Evolutionary conservation across 306 rosid genomes (phyloP), one percentile per base, ranked within the genome.

Genomic region (Pterocarpus santalinus): DNA sequence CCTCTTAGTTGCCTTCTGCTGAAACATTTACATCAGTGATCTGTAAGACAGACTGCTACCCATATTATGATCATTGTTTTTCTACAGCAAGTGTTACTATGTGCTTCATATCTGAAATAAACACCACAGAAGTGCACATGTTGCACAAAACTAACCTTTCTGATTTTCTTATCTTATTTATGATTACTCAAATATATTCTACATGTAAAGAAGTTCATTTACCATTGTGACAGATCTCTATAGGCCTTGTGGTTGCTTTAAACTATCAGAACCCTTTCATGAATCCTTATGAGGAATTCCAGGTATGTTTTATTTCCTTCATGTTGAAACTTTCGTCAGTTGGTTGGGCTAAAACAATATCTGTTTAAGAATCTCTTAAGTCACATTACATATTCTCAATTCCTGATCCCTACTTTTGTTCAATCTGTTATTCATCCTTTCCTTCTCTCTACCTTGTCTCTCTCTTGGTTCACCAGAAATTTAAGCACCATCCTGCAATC

Each of bases 261-360:
- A 89, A 95, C 84, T 95, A 95, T 87, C 86, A 85, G 79, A 93
- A 93, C 75, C 94, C 99, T 52, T 93, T 78, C 76, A 78, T 92
- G 87, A 95, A 83, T 81, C 97, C 97, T 33, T 95, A 92, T 47
- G 99, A 93, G 86, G 99, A 95, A 84, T 95, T 93, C 83, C 99
- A 95, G 98, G 98, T 95, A 85, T 64, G 33, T 32, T 77, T 49
- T 33, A n/a, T 52, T 65, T 79, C 62, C 77, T 51, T 79, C 32
- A 30, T 69, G 41, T 55, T 46, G 56, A 73, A 82, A 69, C 39
- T 8, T 84, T 68, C 64, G 11, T 35, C 82, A 49, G 62, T 46
- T 71, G 67, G 56, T 67, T 78, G 67, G 34, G 55, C 63, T 44
- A 55, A 39, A 75, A 4, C 66, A 52, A 15, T 80, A 36, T 81